Evolutionary conservation across 2,329 filamentous ascomycete species (phyloP), one percentile per base, ranked within the genome.

Genomic region (Aspergillus novofumigatus): DNA sequence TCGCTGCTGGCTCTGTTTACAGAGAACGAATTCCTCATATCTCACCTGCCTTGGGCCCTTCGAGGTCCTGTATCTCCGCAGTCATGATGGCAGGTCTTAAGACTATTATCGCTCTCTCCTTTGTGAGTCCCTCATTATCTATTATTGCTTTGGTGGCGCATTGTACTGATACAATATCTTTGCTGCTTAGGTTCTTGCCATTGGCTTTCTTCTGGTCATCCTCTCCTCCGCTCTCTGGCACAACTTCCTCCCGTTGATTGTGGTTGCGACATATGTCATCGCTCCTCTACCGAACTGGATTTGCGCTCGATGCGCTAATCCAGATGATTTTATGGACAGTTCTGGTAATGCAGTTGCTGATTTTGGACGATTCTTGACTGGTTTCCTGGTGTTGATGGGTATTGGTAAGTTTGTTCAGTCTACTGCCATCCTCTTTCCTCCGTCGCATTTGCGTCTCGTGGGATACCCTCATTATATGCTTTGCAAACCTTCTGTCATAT

Each of bases 161-260:
- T 11, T 35, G 26, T n/a, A 8, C 55, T 62, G 32, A 53, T 53
- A 6, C 53, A 2, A 35, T 8, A 38, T 47, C 23, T 49, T 55
- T 42, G 45, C 4, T 14, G 1, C 52, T 48, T 62, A 90, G 87
- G 82, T 99, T 74, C 91, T 99, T 65, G 94, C 94, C 67, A 94
- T 99, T 69, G 94, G 94, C 69, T 99, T 99, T 80, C 90, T 99
- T 69, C 91, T 99, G 66, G 94, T 97, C 67, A 99, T 99, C 77
- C 90, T 99, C 69, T 97, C 92, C 62, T 96, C 92, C 73, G 94
- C 94, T 52, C 86, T 99, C 66, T 99, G 89, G 84, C 85, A 93
- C 73, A 91, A 91, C 77, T 99, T 96, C 85, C 91, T 94, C 69
- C 92, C 94, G 55, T 86, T 99, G 62, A 86, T 97, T 63, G 94